Conservation (phyloP, 176 grass and related monocot genomes). For the Lolium rigidum region DNA sequence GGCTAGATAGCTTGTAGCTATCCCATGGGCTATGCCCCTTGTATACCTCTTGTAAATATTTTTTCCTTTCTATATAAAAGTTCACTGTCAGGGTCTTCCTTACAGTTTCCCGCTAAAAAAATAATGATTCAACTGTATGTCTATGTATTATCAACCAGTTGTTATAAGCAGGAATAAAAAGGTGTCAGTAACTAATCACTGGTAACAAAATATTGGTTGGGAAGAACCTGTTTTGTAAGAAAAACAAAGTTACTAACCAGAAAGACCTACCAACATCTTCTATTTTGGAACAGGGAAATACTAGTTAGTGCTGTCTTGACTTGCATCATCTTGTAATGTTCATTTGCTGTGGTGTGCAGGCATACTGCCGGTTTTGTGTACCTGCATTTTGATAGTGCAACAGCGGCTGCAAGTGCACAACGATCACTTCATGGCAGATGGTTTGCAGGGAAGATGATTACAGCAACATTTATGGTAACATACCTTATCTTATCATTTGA, state of each 20-base stretch:
- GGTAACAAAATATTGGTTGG: neutral
- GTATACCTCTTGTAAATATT: too few species aligned
- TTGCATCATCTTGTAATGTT: neutral
- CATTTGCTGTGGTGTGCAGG: slow-evolving; percentile 54
- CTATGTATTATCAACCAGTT: neutral
- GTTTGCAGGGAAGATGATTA: slow-evolving; percentile 99
- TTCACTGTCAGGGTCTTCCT: too few species aligned
- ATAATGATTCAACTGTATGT: neutral
- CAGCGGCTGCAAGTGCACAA: slow-evolving; percentile 68
- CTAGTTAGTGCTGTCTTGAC: neutral
- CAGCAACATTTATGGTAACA: slow-evolving; percentile 83
- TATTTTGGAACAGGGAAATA: too few species aligned
- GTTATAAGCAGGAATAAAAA: slow-evolving; percentile 6
- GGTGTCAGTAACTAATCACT: neutral
- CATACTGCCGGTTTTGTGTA: slow-evolving; percentile 86
- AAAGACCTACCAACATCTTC: neutral
- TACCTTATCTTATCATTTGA: neutral
- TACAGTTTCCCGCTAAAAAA: too few species aligned
- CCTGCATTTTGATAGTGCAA: slow-evolving; percentile 69
- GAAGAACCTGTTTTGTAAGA: neutral
- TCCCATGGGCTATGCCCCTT: too few species aligned
- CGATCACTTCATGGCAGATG: slow-evolving; percentile 62
- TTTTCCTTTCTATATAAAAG: too few species aligned
- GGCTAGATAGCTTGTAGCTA: too few species aligned
- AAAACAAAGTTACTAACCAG: neutral